Conservation (phyloP, 2,329 filamentous ascomycete species). For the Cercospora sp. region DNA sequence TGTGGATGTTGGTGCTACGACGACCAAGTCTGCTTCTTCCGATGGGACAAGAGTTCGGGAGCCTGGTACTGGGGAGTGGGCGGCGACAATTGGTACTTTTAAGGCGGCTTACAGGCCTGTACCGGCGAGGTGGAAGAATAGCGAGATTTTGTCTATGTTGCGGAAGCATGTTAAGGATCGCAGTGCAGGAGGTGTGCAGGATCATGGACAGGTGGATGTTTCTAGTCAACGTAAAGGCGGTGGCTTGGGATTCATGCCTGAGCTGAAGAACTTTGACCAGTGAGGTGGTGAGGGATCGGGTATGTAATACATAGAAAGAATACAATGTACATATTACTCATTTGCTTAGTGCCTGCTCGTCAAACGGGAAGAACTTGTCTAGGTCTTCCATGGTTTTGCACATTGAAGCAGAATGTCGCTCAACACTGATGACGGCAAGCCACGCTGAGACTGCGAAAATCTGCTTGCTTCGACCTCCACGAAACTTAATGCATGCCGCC, state of each 20-base stretch:
- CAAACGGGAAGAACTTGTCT: too few relatives aligned
- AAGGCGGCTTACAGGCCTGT: constrained; percentile 92
- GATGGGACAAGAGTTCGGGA: constrained; percentile 50
- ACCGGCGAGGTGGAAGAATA: constrained; percentile 79
- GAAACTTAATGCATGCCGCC: not conserved
- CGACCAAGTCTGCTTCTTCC: constrained; percentile 22
- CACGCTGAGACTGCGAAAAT: too few relatives aligned
- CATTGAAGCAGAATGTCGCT: too few relatives aligned
- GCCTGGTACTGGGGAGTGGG: constrained; percentile 77
- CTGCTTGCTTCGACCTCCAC: not conserved
- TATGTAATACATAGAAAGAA: not conserved
- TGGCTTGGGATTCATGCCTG: constrained; percentile 54
- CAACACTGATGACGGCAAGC: too few relatives aligned
- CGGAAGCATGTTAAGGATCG: constrained; percentile 75
- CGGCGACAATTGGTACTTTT: constrained; percentile 91
- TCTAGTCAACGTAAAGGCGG: constrained; percentile 41
- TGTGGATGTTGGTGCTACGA: constrained; percentile 4
- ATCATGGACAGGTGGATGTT: constrained; percentile 19
- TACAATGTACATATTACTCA: not conserved
- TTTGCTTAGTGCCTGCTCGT: not conserved
- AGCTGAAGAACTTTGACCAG: constrained; percentile 51
- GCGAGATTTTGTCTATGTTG: constrained; percentile 74
- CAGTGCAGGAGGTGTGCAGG: constrained; percentile 60
- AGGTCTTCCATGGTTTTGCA: too few relatives aligned
- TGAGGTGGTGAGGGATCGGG: constrained; percentile 10